Evolutionary conservation across 1,284 basidiomycete species (phyloP), one percentile per base, ranked within the genome.

Genomic region (Trichosporon sp.): DNA sequence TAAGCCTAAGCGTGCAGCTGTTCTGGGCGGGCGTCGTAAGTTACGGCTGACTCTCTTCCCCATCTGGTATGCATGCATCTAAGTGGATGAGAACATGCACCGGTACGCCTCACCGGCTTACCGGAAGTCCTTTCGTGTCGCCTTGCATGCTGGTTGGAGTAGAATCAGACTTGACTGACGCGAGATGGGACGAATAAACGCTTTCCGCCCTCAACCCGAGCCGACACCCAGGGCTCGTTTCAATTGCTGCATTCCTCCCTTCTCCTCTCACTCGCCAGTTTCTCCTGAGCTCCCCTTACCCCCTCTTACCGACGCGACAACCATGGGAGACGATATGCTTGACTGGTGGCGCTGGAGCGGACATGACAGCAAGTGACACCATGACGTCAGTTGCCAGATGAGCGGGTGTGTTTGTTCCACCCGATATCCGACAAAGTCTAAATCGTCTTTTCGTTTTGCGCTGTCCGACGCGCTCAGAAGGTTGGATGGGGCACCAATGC

Each of bases 361-460:
- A 16, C 38, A 40, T 40, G 38, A 37, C 12, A 40, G 12, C 38
- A 40, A 40, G 8, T 40, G 38, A 40, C 38, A 10, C 43, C 43
- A 46, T 46, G 43, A 46, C 43, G 43, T 46, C 43, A 46, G 43
- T 46, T 14, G 43, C 43, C 43, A n/a, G 43, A 37, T 37, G 35
- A 37, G 35, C 38, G 38, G 2, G 38, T 12, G 8, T 40, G 38
- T 12, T 40, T 40, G 43, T n/a, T 46, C 16, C 43, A 46, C 43
- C 43, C 43, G 43, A 46, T 46, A 46, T 46, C 43, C 43, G 43
- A 46, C 43, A 46, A n/a, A 46, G 43, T 46, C 43, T 46, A 46
- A 46, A n/a, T 46, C 43, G 43, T 46, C 43, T n/a, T 46, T 40
- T 40, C 38, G 38, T 12, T 40, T 10, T 10, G 11, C 10, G 10